Evolutionary conservation across 495 filamentous ascomycete species (phyloP), one percentile per base, ranked within the genome.

Genomic region (Letharia lupina): DNA sequence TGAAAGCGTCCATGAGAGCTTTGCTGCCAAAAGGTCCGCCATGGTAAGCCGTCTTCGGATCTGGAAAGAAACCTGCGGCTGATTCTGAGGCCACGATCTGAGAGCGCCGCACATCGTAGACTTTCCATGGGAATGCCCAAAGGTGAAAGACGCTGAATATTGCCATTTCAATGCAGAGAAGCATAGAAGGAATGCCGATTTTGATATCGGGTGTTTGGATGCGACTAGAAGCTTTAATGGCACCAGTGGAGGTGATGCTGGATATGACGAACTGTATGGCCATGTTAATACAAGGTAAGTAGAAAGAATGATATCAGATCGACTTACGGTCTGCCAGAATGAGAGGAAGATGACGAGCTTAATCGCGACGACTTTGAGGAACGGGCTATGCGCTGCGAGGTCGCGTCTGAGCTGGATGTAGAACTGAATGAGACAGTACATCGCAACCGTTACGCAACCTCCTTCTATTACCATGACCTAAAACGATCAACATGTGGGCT

Each of bases 291-390:
- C 59, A 10, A 31, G 37, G 37, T 52, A 40, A 2, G 42, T 45
- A 47, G n/a, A 9, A 63, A 37, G 31, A 54, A 2, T 59, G 31
- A n/a, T 10, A 33, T 64, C 65, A 42, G 65, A 58, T 41, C 16
- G 44, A 62, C 78, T 72, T 73, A 83, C 82, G 52, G 83, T 84
- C 73, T 96, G 93, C 92, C 92, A 96, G 76, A 96, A 96, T 8
- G 89, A 94, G 64, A 96, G 81, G 80, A 96, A 96, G 74, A 96
- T 94, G 69, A 96, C 93, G 47, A 96, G 83, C 71, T 96, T 96
- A 73, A 96, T 96, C 65, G 91, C 89, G 5, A 91, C 68, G 12
- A 96, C 83, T 72, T 96, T 96, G 63, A 96, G 76, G 66, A 95
- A 90, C 3, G 91, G 90, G 23, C 76, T 77, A 68, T 96, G 82